Base-by-base conservation (phyloP, 805 yeast species). In the Grigorovia jiainica region DNA sequence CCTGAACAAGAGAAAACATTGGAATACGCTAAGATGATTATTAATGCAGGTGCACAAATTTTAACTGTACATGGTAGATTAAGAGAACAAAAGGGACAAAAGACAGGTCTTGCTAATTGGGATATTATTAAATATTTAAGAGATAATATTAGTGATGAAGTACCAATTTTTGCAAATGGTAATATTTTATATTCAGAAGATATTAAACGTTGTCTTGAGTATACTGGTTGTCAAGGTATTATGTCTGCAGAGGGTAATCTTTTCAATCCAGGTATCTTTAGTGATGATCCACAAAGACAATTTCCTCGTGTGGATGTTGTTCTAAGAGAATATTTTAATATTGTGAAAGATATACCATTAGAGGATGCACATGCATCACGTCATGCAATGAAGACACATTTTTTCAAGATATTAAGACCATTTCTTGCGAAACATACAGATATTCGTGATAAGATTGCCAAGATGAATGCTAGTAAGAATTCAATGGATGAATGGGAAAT, bases 161-260 rank as follows among this genome's bases (percentile, higher is more conserved):
- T 90, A 2, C 97, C 92, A 0, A 81, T 92, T 50, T 84, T 92
- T 55, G 86, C 95, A 34, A 92, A 92, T 60, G 99, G 99, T 5
- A 92, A 92, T 61, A 76, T 92, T n/a, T 64, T 92, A 36, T 92
- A 92, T 54, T 85, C 95, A 0, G 83, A 80, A 34, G 97, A 92
- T 58, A 67, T 90, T 19, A 69, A 70, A 1, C 70, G 92, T 46
- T 83, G 96, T 58, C 58, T 77, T 35, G 70, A 69, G 2, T 72
- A 66, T 7, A 76, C 86, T 4, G 66, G 65, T 1, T 83, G 92
- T 48, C 97, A 92, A 63, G 95, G 87, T 0, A 92, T 92, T 15
- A 92, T 92, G 98, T 80, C 94, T 34, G 98, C 98, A 1, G 99
- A 92, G 61, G 96, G 96, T 1, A 87, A 87, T 55, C 66, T 92